These are phyloP conservation scores for Yamadazyma kanchanaburiensis DNA, from an alignment of 1,139 yeast genomes.

Conservation along the genomic window DNA sequence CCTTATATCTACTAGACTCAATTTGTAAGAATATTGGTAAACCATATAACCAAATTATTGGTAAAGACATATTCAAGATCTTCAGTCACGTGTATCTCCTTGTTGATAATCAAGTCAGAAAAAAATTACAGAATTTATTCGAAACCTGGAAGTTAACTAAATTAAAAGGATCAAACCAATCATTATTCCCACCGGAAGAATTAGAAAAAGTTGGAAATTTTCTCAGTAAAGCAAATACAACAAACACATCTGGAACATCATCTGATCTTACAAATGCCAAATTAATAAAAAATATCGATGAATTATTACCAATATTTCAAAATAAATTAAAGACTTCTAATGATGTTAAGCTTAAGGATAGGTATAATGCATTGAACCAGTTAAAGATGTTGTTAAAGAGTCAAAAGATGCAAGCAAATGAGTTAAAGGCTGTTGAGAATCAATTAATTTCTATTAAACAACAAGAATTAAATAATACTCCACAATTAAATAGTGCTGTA, in stretches of 20 bases:
- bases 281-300: constrained; percentile 44
- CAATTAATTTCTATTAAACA: constrained; percentile 34
- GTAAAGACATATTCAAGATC: constrained; percentile 60
- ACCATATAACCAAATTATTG: constrained; percentile 78
- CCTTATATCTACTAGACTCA: constrained; percentile 86
- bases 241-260: background rate
- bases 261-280: constrained; percentile 19
- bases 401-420: constrained; percentile 38
- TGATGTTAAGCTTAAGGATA: constrained; percentile 34
- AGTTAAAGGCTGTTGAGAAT: constrained; percentile 38
- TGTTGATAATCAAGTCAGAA: constrained; percentile 67
- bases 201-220: constrained; percentile 73
- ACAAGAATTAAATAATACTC: constrained; percentile 24
- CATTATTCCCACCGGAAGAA: constrained; percentile 71
- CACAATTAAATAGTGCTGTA: constrained; percentile 8
- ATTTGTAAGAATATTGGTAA: constrained; percentile 87
- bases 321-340: constrained; percentile 24
- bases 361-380: constrained; percentile 43
- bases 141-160: constrained; percentile 74
- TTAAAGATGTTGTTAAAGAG: constrained; percentile 35
- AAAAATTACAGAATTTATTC: constrained; percentile 71
- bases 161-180: constrained; percentile 56
- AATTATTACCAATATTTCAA: constrained; percentile 36
- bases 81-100: constrained; percentile 76
- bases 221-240: constrained; percentile 39